Base-by-base conservation (phyloP, 164 flowering plant species). In the Nelumbo lutea region DNA sequence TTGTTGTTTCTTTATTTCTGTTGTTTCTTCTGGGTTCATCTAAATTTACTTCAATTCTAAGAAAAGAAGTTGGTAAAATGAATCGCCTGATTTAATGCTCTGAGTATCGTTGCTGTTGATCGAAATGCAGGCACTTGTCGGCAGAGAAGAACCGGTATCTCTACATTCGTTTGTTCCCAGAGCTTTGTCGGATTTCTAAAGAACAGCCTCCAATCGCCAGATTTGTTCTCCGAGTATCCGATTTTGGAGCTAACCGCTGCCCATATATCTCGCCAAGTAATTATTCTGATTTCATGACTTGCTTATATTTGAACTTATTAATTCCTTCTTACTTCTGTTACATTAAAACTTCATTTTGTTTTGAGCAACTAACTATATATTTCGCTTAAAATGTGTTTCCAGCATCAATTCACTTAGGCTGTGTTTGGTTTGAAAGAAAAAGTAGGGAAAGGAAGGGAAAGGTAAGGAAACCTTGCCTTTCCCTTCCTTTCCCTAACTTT, bases 121-220 rank as follows among this genome's bases (percentile, higher is more conserved):
- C 10, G 41, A 7, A 10, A 27, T 61, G 9, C 66, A 93, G 98
- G 98, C 80, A 86, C 69, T 72, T 93, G 60, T 85, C 97, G 1
- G 74, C 91, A 0, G 97, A 93, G 84, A 93, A 83, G 86, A 88
- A 84, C 74, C 86, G 97, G 51, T 83, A 83, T 72, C 62, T 88
- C 62, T 85, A 82, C 74, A 72, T 93, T 43, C 86, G 93, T 38
- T 68, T 93, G 14, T 89, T 87, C 66, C 98, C 97, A 0, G 97
- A 93, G 75, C 86, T 86, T 0, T 79, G 87, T 39, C 76, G 85
- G n/a, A 57, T 73, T 0, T 73, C 87, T 1, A 91, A 86, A 55
- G 98, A 91, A 42, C 96, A 93, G 77, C 93, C 97, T 59, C 97
- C 97, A 1, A 60, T 88, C 13, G 97, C 94, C n/a, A 79, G 79